Evolutionary conservation across 2,329 filamentous ascomycete species (phyloP).

Genomic region (Scedosporium dehoogii): DNA sequence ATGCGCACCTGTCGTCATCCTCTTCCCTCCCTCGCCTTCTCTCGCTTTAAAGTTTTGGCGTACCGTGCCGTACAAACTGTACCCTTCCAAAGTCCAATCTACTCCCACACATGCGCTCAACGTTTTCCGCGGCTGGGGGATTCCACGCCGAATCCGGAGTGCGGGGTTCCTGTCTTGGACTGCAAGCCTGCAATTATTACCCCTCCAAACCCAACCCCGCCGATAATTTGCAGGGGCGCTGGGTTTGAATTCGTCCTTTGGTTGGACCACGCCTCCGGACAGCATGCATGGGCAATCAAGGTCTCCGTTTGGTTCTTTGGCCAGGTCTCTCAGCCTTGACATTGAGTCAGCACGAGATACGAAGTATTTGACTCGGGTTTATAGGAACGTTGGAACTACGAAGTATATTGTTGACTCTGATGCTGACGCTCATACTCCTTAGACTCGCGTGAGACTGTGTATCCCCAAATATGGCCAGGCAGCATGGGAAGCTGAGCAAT

Average conservation of each 20-base stretch:
- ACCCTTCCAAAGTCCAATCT: neutral
- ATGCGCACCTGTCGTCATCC: neutral
- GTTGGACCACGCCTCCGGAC: too few relatives aligned
- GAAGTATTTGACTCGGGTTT: too few relatives aligned
- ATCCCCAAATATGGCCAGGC: too few relatives aligned
- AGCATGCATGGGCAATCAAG: too few relatives aligned
- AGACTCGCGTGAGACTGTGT: too few relatives aligned
- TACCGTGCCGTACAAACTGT: neutral
- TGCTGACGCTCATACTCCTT: too few relatives aligned
- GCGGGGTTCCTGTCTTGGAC: neutral
- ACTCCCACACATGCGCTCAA: neutral
- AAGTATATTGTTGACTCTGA: too few relatives aligned
- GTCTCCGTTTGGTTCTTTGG: too few relatives aligned
- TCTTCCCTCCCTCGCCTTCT: neutral
- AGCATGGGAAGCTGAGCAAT: too few relatives aligned
- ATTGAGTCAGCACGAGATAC: too few relatives aligned
- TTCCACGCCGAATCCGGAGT: neutral
- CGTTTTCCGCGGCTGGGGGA: neutral
- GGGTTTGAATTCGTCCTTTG: neutral
- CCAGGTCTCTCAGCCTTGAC: too few relatives aligned
- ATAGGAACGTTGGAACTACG: too few relatives aligned
- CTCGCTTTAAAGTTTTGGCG: neutral
- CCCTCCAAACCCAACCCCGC: constrained; percentile 1
- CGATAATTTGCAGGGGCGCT: neutral
- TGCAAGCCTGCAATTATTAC: neutral